A percentile compares a stretch with the other conserved stretches of the same genome.
phyloP scores from a whole-genome alignment of 768 basidiomycete genomes.

The Agaricus sinodeliciosus region DNA sequence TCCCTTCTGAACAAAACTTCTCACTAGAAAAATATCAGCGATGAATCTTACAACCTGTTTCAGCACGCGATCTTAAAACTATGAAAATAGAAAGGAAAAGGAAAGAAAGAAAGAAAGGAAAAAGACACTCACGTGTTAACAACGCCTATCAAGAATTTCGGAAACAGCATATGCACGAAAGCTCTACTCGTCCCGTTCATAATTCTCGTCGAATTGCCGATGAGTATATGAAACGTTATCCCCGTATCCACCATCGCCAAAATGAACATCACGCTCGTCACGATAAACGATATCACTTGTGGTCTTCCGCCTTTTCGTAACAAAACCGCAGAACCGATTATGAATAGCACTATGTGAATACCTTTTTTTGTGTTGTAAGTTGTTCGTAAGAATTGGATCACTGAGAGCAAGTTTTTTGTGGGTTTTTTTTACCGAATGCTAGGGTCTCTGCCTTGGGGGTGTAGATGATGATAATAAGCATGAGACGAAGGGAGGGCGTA shows the following conservation, averaged over 20 bases:
- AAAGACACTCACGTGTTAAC: slow-evolving; percentile 35
- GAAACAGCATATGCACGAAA: slow-evolving; percentile 14
- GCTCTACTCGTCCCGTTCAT: slow-evolving; percentile 12
- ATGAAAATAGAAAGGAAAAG: no score
- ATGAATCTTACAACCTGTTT: slow-evolving; percentile 3
- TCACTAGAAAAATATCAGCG: slow-evolving; percentile 12
- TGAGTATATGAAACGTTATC: slow-evolving; percentile 25
- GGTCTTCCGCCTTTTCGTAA: slow-evolving; percentile 16
- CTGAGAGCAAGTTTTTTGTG: no score
- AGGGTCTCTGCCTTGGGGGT: no score
- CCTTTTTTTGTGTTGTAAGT: no score
- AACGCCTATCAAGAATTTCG: slow-evolving; percentile 30
- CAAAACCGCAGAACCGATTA: slow-evolving; percentile 26
- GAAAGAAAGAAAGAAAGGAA: no score
- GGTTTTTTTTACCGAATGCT: no score
- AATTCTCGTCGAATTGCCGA: slow-evolving; percentile 13
- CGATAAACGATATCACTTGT: slow-evolving; percentile 25
- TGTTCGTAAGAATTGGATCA: no score
- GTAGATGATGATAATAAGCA: no score
- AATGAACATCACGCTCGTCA: slow-evolving; percentile 27
- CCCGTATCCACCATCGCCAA: slow-evolving; percentile 28
- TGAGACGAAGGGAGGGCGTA: no score
- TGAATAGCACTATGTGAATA: slow-evolving; percentile 29
- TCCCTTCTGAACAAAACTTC: no score
- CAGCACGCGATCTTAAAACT: no score